Percentiles rank a stretch among this genome's conserved stretches.
Conservation (phyloP, 2,329 filamentous ascomycete species). For the Venturiaceae sp. region DNA sequence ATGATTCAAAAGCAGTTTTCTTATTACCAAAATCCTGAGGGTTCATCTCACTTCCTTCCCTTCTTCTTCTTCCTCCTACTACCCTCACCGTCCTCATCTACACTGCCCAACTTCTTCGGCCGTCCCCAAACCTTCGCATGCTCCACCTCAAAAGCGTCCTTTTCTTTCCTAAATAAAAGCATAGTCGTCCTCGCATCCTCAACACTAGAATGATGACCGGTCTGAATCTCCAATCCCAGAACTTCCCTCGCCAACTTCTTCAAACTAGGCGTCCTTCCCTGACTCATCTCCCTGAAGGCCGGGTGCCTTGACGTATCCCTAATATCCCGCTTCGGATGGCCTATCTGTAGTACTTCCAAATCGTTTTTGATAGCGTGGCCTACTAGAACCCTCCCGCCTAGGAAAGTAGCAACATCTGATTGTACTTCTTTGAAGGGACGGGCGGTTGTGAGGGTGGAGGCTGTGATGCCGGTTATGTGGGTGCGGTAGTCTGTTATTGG, state of each 20-base stretch:
- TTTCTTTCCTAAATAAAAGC: constrained; percentile 76
- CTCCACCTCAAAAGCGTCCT: constrained; percentile 66
- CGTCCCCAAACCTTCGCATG: constrained; percentile 11
- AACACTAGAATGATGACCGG: constrained; percentile 50
- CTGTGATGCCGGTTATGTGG: constrained; percentile 69
- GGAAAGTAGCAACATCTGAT: constrained; percentile 54
- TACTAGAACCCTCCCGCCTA: constrained; percentile 64
- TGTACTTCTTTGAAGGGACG: constrained; percentile 66
- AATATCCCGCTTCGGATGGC: constrained; percentile 67
- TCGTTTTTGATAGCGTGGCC: constrained; percentile 80
- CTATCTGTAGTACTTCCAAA: constrained; percentile 62
- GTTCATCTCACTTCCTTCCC: constrained; percentile 5
- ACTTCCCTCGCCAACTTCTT: constrained; percentile 48
- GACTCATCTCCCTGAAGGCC: constrained; percentile 61
- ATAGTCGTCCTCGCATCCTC: constrained; percentile 84
- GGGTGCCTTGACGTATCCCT: constrained; percentile 75
- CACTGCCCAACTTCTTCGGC: background rate
- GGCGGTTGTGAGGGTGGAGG: constrained; percentile 54
- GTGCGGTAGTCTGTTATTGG: constrained; percentile 87
- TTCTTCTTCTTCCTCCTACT: constrained; percentile 27
- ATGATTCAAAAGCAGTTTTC: too few relatives aligned
- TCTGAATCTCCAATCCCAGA: constrained; percentile 50
- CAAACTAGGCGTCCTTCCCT: constrained; percentile 60
- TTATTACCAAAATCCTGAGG: too few relatives aligned
- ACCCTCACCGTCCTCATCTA: constrained; percentile 14